Conservation (phyloP, 495 filamentous ascomycete genomes). For the Aspergillus sclerotioniger region DNA sequence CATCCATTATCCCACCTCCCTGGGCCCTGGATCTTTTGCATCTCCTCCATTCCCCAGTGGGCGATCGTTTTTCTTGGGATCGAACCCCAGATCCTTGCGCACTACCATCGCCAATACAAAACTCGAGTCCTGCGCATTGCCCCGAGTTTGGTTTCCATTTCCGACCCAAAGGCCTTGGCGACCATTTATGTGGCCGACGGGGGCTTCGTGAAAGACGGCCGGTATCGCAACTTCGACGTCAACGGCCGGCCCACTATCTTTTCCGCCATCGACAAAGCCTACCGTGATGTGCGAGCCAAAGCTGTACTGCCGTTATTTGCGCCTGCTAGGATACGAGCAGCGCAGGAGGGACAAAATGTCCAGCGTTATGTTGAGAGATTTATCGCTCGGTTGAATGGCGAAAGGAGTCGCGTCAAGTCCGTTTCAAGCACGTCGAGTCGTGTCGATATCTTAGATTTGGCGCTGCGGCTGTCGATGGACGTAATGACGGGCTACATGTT, state of each 20-base stretch:
- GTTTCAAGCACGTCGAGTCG: not conserved
- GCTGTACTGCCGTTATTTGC: slow-evolving; percentile 3
- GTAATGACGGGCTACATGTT: slow-evolving; percentile 8
- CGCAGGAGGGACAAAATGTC: not conserved
- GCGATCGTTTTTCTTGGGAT: not conserved
- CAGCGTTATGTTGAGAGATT: not conserved
- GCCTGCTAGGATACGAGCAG: not conserved
- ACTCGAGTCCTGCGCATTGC: slow-evolving; percentile 6
- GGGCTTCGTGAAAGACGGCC: slow-evolving; percentile 6
- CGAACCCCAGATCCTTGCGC: not conserved
- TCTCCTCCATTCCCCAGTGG: not conserved
- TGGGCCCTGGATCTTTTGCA: not conserved
- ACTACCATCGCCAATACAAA: not conserved
- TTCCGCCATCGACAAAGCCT: not conserved
- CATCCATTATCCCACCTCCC: not conserved
- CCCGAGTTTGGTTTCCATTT: slow-evolving; percentile 7
- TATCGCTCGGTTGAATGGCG: not conserved
- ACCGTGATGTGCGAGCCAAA: slow-evolving; percentile 6
- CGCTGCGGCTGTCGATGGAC: slow-evolving; percentile 2
- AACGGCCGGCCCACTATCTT: not conserved
- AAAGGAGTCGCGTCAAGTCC: not conserved
- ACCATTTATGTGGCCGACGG: slow-evolving; percentile 5
- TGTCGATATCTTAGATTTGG: slow-evolving; percentile 3
- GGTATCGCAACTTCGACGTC: slow-evolving; percentile 4
- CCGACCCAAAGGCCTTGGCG: not conserved